A percentile compares a stretch with the other conserved stretches of the same genome.
Conservation (phyloP, 805 yeast species). For the Starmerella kuoi region DNA sequence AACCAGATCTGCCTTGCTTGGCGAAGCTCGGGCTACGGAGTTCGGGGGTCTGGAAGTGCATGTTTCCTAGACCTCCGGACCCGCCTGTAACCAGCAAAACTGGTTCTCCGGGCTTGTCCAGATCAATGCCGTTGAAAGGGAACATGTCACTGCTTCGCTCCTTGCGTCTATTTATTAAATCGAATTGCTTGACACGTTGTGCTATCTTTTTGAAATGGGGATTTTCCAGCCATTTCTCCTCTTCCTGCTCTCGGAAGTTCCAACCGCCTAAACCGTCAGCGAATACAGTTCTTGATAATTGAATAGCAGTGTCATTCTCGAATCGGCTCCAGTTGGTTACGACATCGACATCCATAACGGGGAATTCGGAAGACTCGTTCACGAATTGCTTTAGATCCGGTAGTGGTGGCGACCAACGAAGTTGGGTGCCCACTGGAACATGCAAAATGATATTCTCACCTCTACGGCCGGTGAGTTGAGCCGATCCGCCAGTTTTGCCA, state of each 20-base stretch:
- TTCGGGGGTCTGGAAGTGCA: slow-evolving; percentile 77
- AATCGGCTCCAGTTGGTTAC: slow-evolving; percentile 19
- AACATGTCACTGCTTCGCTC: slow-evolving; percentile 57
- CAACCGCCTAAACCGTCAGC: slow-evolving; percentile 66
- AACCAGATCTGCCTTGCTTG: slow-evolving; percentile 61
- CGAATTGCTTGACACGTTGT: slow-evolving; percentile 52
- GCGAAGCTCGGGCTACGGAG: slow-evolving; percentile 86
- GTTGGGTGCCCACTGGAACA: slow-evolving; percentile 84
- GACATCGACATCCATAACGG: slow-evolving; percentile 11
- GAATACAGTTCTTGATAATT: slow-evolving; percentile 51
- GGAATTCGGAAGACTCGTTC: neutral
- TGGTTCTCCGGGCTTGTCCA: slow-evolving; percentile 50
- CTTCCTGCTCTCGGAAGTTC: slow-evolving; percentile 70
- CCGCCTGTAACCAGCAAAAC: slow-evolving; percentile 70
- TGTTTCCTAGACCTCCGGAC: slow-evolving; percentile 88
- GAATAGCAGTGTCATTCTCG: slow-evolving; percentile 28
- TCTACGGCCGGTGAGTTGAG: slow-evolving; percentile 73
- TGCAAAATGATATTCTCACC: slow-evolving; percentile 71
- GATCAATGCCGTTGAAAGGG: slow-evolving; percentile 75
- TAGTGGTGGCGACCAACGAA: slow-evolving; percentile 44
- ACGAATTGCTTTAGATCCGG: slow-evolving; percentile 13
- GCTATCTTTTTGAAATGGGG: slow-evolving; percentile 57
- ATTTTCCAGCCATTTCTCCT: slow-evolving; percentile 51
- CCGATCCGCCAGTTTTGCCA: slow-evolving; percentile 60
- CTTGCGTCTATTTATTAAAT: slow-evolving; percentile 41